Evolutionary conservation across 495 filamentous ascomycete species (phyloP).

Genomic region (Melanomma pulvis-pyrius): DNA sequence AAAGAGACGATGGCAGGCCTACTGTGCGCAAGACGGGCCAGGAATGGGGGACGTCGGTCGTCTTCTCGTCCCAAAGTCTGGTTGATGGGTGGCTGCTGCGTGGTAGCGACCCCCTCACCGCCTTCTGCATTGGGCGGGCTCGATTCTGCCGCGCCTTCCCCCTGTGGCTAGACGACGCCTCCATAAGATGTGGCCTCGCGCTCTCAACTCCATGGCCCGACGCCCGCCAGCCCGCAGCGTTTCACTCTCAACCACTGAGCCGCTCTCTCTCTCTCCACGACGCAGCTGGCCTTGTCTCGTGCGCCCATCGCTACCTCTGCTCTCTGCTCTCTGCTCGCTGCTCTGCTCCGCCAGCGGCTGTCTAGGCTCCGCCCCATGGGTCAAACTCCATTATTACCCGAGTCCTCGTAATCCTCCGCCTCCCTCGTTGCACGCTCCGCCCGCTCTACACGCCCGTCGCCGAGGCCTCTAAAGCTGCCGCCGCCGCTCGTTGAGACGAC

Average conservation of each 20-base stretch:
- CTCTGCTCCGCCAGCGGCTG: neutral
- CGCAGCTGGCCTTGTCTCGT: neutral
- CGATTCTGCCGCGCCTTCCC: neutral
- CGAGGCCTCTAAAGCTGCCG: neutral
- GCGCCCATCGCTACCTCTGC: neutral
- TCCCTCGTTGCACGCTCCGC: neutral
- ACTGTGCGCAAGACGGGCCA: no score
- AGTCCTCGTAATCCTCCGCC: slow-evolving; percentile 17
- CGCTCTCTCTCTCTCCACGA: neutral
- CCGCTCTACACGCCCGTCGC: neutral
- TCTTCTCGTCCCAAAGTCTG: no score
- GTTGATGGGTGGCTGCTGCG: no score
- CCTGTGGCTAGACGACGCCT: neutral
- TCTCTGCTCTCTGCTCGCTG: neutral
- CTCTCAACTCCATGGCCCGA: no score
- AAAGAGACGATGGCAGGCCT: no score
- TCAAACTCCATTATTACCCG: slow-evolving; percentile 4
- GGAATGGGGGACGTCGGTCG: no score
- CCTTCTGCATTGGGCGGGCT: neutral
- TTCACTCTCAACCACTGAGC: neutral
- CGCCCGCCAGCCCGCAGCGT: no score
- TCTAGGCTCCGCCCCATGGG: neutral
- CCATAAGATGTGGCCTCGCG: neutral
- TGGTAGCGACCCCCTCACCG: no score
- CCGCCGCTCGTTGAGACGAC: neutral